A percentile compares a stretch with the other conserved stretches of the same genome.
phyloP scores from a whole-genome alignment of 805 yeast genomes.

The Candida gorgasii region DNA sequence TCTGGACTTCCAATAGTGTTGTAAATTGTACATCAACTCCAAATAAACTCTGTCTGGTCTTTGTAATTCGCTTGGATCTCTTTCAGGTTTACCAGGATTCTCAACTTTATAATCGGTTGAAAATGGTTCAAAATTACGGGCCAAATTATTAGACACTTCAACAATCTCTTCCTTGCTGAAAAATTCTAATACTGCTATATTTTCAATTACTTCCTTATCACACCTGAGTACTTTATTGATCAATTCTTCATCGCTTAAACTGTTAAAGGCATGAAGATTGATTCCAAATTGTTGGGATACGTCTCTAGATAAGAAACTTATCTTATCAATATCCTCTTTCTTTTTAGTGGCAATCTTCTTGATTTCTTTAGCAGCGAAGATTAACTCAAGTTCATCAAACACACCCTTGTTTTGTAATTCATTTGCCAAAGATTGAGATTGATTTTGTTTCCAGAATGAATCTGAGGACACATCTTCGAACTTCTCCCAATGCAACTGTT shows the following conservation, averaged over 20 bases:
- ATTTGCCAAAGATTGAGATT: constrained; percentile 45
- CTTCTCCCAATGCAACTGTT: constrained; percentile 84
- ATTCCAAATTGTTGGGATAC: constrained; percentile 79
- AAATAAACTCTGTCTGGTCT: constrained; percentile 71
- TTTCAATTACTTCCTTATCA: constrained; percentile 54
- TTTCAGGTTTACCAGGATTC: constrained; percentile 42
- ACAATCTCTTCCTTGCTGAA: constrained; percentile 65
- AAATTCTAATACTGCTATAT: constrained; percentile 64
- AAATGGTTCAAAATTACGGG: constrained; percentile 63
- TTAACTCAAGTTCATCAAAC: constrained; percentile 60
- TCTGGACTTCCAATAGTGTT: constrained; percentile 71
- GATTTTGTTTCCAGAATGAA: constrained; percentile 62
- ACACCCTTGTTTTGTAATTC: constrained; percentile 61
- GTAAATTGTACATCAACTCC: constrained; percentile 66
- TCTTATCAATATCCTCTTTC: constrained; percentile 45
- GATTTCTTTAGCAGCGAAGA: constrained; percentile 59
- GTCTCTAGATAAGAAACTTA: constrained; percentile 65
- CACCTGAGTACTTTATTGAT: constrained; percentile 58
- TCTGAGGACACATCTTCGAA: constrained; percentile 50
- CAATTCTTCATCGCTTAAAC: constrained; percentile 53
- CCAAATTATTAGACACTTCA: constrained; percentile 57
- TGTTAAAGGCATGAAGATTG: constrained; percentile 65
- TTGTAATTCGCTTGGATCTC: constrained; percentile 58
- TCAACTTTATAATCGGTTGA: constrained; percentile 48
- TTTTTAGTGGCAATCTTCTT: constrained; percentile 44